Conservation (phyloP, 352 stramenopile genomes). For the Globisporangium apiculatum region DNA sequence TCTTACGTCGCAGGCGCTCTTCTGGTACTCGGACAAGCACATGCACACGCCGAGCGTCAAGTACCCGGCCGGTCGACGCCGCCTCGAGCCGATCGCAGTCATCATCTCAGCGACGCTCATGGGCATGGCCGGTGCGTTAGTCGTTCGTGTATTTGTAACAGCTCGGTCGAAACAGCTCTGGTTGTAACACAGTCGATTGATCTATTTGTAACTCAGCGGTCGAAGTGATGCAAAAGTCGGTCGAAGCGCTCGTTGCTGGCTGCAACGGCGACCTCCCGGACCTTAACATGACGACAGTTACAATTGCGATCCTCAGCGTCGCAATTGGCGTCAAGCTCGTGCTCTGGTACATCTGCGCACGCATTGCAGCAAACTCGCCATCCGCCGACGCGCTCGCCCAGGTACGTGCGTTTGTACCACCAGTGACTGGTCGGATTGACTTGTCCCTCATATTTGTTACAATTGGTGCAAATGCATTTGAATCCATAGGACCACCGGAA, state of each 20-base stretch:
- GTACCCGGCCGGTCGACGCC: conserved; percentile 90
- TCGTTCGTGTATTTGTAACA: background rate
- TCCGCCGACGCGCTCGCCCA: conserved; percentile 70
- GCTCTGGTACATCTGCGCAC: conserved; percentile 74
- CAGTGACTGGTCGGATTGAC: no score
- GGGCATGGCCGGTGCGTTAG: conserved; percentile 83
- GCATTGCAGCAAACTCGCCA: conserved; percentile 56
- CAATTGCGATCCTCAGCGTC: conserved; percentile 53
- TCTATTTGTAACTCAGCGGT: conserved; percentile 40
- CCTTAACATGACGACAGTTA: conserved; percentile 62
- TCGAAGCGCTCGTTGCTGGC: conserved; percentile 72
- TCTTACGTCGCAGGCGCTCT: conserved; percentile 89
- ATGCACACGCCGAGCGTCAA: conserved; percentile 85
- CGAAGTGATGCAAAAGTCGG: conserved; percentile 92
- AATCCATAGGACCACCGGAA: conserved; percentile 93
- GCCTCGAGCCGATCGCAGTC: conserved; percentile 94
- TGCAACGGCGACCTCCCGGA: conserved; percentile 52
- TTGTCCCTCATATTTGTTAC: background rate
- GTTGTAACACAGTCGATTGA: background rate
- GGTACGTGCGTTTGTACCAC: conserved; percentile 16
- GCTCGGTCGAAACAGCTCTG: background rate
- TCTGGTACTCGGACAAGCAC: conserved; percentile 92
- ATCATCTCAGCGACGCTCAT: conserved; percentile 96
- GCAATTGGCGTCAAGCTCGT: conserved; percentile 80
- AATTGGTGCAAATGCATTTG: background rate